A percentile compares a stretch with the other conserved stretches of the same genome.
These are phyloP conservation scores for Alloteropsis semialata DNA, from an alignment of 176 grass and related monocot species.

Conservation along the genomic window DNA sequence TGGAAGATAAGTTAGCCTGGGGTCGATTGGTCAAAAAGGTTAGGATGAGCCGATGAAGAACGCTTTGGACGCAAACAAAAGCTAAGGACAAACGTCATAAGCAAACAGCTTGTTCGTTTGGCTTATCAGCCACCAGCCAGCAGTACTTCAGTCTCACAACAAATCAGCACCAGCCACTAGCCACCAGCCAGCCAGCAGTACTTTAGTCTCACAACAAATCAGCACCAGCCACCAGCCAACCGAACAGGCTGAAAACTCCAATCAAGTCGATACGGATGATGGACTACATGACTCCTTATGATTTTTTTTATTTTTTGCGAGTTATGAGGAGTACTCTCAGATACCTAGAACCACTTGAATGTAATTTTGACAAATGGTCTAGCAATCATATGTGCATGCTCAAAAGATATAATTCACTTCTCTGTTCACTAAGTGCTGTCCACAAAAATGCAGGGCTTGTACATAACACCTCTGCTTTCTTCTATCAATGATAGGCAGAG, in stretches of 20 bases:
- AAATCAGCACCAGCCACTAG: no score
- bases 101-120: no score
- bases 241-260: no score
- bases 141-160: no score
- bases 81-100: neutral
- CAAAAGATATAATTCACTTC: neutral
- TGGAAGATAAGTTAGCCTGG: neutral
- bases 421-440: neutral
- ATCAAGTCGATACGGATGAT: neutral
- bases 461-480: no score
- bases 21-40: neutral
- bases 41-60: neutral
- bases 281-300: neutral
- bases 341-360: neutral
- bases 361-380: neutral
- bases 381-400: neutral
- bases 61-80: slow-evolving; percentile 16
- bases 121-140: no score
- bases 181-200: no score
- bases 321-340: neutral
- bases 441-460: no score
- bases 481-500: no score
- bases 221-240: no score
- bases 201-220: no score
- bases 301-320: neutral